A percentile compares a stretch with the other conserved stretches of the same genome.
Evolutionary conservation across 176 grass and related monocot genomes (phyloP).

Genomic region (Luzula sylvatica): DNA sequence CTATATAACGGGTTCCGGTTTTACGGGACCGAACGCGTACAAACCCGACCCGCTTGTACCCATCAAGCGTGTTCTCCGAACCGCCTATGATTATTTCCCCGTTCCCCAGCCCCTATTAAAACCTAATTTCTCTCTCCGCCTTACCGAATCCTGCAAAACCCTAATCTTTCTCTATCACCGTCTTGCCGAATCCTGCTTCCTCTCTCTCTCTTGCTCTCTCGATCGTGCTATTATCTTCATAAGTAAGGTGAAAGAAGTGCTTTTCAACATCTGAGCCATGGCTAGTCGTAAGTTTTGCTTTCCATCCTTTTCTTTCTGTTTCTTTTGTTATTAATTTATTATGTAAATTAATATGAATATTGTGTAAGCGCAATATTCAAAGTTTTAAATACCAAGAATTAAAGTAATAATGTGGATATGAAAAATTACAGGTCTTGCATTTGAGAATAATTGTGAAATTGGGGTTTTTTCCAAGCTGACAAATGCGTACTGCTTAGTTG

Average conservation of each 20-base stretch:
- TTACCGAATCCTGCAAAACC: too few relatives aligned
- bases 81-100: too few relatives aligned
- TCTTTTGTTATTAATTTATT: not conserved
- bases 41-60: too few relatives aligned
- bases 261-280: not conserved
- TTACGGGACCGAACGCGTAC: too few relatives aligned
- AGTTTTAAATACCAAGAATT: not conserved
- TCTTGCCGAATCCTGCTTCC: too few relatives aligned
- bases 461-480: constrained; percentile 95
- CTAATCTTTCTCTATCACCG: too few relatives aligned
- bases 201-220: too few relatives aligned
- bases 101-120: too few relatives aligned
- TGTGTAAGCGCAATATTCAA: not conserved
- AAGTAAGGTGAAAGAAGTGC: not conserved
- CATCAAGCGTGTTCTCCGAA: too few relatives aligned
- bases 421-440: constrained; percentile 65
- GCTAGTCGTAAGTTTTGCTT: constrained; percentile 12
- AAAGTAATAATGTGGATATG: not conserved
- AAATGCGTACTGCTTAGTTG: constrained; percentile 92
- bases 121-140: too few relatives aligned
- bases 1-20: too few relatives aligned
- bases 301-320: not conserved
- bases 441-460: constrained; percentile 91
- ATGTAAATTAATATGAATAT: not conserved
- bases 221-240: not conserved